Base-by-base conservation (phyloP, 176 grass and related monocot species). In the Oryza glaberrima region DNA sequence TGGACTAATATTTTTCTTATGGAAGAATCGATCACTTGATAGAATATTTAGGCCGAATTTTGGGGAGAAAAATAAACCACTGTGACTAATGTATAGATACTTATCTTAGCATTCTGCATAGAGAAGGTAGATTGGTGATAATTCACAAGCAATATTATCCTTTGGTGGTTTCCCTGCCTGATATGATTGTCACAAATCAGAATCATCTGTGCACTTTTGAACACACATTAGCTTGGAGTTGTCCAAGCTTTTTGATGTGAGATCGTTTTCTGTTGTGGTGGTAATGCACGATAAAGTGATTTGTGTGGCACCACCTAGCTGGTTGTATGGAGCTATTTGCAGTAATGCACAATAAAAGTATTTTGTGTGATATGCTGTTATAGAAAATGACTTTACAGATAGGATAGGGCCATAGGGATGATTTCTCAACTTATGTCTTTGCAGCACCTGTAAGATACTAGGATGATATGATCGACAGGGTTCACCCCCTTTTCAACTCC, bases 381-480 rank as follows among this genome's bases (percentile, higher is more conserved):
- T 2, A 1, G 12, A 32, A 49, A 54, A 22, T 14, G 52, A 6
- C 12, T 83, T 72, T 83, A 11, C 49, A 49, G 64, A n/a, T 52
- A 52, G n/a, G 54, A 30, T 48, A 6, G 44, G 19, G 6, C 36
- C 32, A 30, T 38, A 6, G 44, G 19, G 6, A 64, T 43, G 7
- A 77, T 77, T 78, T 72, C 20, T 9, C 5, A 56, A 78, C 54
- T 15, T 51, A n/a, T 82, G 28, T 60, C 2, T 23, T 60, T 46
- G 34, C 77, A 36, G 56, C 40, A 49, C 46, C 14, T 49, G 4
- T 38, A 38, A 38, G 36, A 7, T 38, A 38, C 5, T 47, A 79
- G 7, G 41, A 68, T 43, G 40, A 65, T 46, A 46, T 78, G 23
- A 32, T 15, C 67, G n/a, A 56, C 40, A 68, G 46, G 38, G 23